Evolutionary conservation across 2,329 filamentous ascomycete species (phyloP).

Genomic region (Scedosporium dehoogii): DNA sequence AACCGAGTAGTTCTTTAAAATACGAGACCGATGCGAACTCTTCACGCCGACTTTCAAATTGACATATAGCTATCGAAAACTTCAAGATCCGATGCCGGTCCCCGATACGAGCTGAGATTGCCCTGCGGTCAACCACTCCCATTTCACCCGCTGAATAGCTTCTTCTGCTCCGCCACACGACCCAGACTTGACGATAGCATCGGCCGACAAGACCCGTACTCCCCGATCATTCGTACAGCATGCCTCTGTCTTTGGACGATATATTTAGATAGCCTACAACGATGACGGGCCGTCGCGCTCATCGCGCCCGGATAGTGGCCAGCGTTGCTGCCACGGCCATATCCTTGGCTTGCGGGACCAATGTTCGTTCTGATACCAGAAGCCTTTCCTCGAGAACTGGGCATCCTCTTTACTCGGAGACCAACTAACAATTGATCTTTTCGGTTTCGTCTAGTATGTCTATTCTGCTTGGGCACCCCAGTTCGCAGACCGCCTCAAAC

Average conservation of each 20-base stretch:
- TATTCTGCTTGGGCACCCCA: slow-evolving; percentile 98
- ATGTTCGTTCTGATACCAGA: slow-evolving; percentile 44
- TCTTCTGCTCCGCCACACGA: background rate
- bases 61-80: too few relatives aligned
- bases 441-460: slow-evolving; percentile 59
- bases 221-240: background rate
- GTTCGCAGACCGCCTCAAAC: slow-evolving; percentile 75
- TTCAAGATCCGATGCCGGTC: too few relatives aligned
- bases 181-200: background rate
- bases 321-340: slow-evolving; percentile 79
- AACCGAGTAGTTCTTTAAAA: too few relatives aligned
- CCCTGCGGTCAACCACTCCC: too few relatives aligned
- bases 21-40: too few relatives aligned
- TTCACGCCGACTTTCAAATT: too few relatives aligned
- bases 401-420: background rate
- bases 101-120: too few relatives aligned
- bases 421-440: slow-evolving; percentile 4
- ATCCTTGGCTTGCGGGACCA: slow-evolving; percentile 83
- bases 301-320: slow-evolving; percentile 64
- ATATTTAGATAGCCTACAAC: background rate
- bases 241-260: background rate
- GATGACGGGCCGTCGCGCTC: slow-evolving; percentile 39
- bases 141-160: too few relatives aligned
- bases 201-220: too few relatives aligned
- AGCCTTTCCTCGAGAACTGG: background rate